Evolutionary conservation across 495 filamentous ascomycete genomes (phyloP).

Genomic region (Neurospora terricola): DNA sequence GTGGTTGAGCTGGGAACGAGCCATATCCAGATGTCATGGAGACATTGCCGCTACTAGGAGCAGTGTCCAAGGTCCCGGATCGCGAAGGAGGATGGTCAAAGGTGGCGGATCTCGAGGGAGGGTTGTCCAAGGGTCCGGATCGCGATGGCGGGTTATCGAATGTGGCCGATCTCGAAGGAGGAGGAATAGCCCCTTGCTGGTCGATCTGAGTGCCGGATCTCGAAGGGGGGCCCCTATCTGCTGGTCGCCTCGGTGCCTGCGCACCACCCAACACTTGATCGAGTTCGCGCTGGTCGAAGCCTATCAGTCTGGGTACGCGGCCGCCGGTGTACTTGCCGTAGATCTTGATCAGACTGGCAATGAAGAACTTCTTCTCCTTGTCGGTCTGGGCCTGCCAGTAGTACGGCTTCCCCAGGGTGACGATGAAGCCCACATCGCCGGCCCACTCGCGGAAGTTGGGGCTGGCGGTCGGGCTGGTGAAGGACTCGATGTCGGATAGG

Average conservation of each 20-base stretch:
- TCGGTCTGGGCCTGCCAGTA: conserved; percentile 88
- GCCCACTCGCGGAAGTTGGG: conserved; percentile 68
- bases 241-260: conserved; percentile 13
- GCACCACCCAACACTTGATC: conserved; percentile 54
- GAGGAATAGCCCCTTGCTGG: not conserved
- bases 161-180: not conserved
- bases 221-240: not conserved
- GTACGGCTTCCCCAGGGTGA: conserved; percentile 86
- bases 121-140: not conserved
- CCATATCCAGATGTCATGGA: conserved; percentile 21
- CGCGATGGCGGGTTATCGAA: not conserved
- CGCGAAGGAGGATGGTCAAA: conserved; percentile 21
- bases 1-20: not conserved
- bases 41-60: conserved; percentile 15
- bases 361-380: conserved; percentile 98
- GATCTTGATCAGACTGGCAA: conserved; percentile 87
- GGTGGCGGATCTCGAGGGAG: conserved; percentile 14
- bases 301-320: conserved; percentile 63
- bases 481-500: conserved; percentile 69
- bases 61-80: conserved; percentile 20
- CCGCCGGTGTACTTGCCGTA: conserved; percentile 93
- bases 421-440: conserved; percentile 70
- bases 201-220: not conserved
- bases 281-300: conserved; percentile 71
- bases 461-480: conserved; percentile 49